Conservation (phyloP, 306 rosid genomes). For the Rosa rugosa region DNA sequence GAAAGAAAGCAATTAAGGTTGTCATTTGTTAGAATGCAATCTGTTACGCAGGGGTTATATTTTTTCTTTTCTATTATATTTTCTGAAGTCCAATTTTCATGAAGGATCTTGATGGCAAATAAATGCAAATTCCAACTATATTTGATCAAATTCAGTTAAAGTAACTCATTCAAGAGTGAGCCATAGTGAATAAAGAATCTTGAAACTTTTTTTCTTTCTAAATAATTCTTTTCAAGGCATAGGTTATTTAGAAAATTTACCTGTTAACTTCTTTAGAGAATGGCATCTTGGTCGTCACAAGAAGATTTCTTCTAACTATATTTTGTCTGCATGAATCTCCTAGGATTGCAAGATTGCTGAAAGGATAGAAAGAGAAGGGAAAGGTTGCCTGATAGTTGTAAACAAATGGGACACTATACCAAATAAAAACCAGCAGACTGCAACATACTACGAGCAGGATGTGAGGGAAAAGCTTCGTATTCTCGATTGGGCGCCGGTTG, state of each 20-base stretch:
- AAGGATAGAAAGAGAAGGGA: slow-evolving; percentile 90
- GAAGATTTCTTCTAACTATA: background rate
- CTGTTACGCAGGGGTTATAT: background rate
- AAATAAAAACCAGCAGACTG: slow-evolving; percentile 89
- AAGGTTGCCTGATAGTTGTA: slow-evolving; percentile 91
- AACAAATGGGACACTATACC: slow-evolving; percentile 99
- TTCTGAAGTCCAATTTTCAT: background rate
- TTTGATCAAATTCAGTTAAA: background rate
- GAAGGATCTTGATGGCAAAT: background rate
- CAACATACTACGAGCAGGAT: slow-evolving; percentile 81
- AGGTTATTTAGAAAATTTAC: background rate
- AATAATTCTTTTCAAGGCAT: background rate
- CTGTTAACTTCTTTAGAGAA: background rate
- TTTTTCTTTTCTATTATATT: background rate
- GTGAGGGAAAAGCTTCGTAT: slow-evolving; percentile 84
- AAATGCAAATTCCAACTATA: background rate
- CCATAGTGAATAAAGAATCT: background rate
- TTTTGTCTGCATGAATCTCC: slow-evolving; percentile 29
- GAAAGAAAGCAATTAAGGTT: background rate
- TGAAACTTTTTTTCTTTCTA: background rate
- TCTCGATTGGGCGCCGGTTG: slow-evolving; percentile 91
- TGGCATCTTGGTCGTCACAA: background rate
- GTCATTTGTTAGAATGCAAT: background rate
- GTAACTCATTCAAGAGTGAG: background rate
- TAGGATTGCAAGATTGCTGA: slow-evolving; percentile 95